These are phyloP conservation scores for Articulospora tetracladia DNA, from an alignment of 495 filamentous ascomycete genomes.

Conservation along the genomic window DNA sequence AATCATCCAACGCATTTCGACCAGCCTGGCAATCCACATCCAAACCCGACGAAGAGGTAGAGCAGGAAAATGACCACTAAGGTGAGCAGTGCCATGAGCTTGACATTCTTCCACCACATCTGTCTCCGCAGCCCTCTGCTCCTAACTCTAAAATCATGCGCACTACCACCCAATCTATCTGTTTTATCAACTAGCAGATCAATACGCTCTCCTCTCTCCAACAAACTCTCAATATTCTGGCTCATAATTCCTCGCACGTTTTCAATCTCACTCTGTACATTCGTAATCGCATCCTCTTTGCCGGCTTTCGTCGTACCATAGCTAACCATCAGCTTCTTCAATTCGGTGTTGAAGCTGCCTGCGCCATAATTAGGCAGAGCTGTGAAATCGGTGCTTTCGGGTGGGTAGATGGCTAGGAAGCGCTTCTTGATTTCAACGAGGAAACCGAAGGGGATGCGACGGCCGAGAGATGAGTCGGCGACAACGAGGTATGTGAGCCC, in stretches of 20 bases:
- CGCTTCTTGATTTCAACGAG: constrained; percentile 87
- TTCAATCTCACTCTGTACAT: constrained; percentile 84
- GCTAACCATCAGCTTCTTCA: constrained; percentile 76
- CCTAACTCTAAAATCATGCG: constrained; percentile 83
- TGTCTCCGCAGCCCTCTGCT: constrained; percentile 77
- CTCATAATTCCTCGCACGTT: constrained; percentile 96
- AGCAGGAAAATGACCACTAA: constrained; percentile 83
- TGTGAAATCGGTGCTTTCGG: constrained; percentile 65
- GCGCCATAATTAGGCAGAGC: constrained; percentile 84
- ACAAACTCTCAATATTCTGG: constrained; percentile 92
- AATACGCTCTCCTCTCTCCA: constrained; percentile 93
- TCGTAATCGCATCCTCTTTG: constrained; percentile 78
- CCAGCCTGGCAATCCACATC: constrained; percentile 67
- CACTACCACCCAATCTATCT: constrained; percentile 78
- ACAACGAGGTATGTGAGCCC: constrained; percentile 86
- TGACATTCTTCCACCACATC: constrained; percentile 99
- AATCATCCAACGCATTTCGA: constrained; percentile 40
- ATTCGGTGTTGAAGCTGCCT: constrained; percentile 75
- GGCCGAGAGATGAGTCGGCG: constrained; percentile 68
- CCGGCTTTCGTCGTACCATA: constrained; percentile 73
- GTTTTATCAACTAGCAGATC: constrained; percentile 97
- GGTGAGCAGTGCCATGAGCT: constrained; percentile 80
- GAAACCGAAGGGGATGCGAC: constrained; percentile 89
- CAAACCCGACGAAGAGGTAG: constrained; percentile 71
- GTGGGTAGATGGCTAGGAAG: constrained; percentile 72